Base-by-base conservation (phyloP, 768 basidiomycete genomes). In the Xerocomellus chrysenteron region DNA sequence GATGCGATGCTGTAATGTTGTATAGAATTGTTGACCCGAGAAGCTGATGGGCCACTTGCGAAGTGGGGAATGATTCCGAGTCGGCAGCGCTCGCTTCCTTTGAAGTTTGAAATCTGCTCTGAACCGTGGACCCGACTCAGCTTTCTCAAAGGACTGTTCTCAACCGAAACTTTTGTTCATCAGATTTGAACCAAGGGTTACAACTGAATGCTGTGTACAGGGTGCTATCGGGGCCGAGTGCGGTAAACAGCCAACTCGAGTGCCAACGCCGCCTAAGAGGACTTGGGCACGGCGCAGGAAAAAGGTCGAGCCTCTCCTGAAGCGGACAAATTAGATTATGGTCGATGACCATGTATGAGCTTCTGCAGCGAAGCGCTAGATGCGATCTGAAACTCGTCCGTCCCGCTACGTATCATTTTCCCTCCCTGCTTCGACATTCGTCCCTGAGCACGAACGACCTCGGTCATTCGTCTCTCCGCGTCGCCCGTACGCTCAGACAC, bases 391-490 rank as follows among this genome's bases (percentile, higher is more conserved):
- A 93, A 94, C 69, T 94, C 92, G 30, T 80, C 81, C 17, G 78
- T 76, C 40, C 85, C 86, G 51, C 78, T 82, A 60, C 83, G 83
- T 58, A 83, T 76, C 82, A 92, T 84, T 51, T 82, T 76, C 21
- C 94, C 95, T 30, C 83, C 84, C 71, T 86, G 86, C 78, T 88
- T 95, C 53, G 84, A 82, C 54, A 90, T 73, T 49, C 90, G 80
- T 10, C 94, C 95, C 67, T 92, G 92, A 13, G 82, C 79, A 43
- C 95, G 83, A 32, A 96, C 94, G 42, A 88, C 83, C 52, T 83
- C 83, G 65, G 88, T 85, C 95, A 98, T 98, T 33, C 94, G 82
- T 68, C 77, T 79, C 73, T 93, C 93, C 13, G 87, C 83, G 33
- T 83, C 85, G 4, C 66, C 67, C 72, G 75, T 54, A 73, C 75